Conservation (phyloP, 805 yeast genomes). For the Hyphopichia homilentoma region DNA sequence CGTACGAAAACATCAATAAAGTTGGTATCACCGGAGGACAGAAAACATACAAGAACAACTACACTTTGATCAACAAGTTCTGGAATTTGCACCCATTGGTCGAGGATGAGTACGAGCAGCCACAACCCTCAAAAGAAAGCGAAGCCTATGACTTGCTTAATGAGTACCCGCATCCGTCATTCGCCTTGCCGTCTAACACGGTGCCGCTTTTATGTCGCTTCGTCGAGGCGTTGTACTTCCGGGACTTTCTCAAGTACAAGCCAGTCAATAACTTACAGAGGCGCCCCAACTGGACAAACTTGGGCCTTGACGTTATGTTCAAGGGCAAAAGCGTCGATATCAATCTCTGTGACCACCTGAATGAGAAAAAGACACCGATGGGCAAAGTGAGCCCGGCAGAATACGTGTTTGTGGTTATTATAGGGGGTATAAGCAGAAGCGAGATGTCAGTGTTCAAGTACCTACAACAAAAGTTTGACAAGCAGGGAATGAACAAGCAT, state of each 20-base stretch:
- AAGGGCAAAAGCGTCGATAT: conserved; percentile 38
- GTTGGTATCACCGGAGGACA: conserved; percentile 33
- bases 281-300: conserved; percentile 44
- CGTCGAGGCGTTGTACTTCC: conserved; percentile 61
- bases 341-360: conserved; percentile 27
- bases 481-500: conserved; percentile 24
- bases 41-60: conserved; percentile 27
- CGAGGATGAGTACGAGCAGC: conserved; percentile 18
- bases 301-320: conserved; percentile 37
- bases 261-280: conserved; percentile 31
- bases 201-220: conserved; percentile 73
- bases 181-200: conserved; percentile 71
- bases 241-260: conserved; percentile 46
- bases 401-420: conserved; percentile 46
- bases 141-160: conserved; percentile 10
- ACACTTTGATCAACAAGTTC: conserved; percentile 36
- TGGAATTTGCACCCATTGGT: conserved; percentile 46
- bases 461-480: conserved; percentile 45
- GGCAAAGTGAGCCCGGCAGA: conserved; percentile 7
- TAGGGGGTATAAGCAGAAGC: conserved; percentile 86
- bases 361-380: conserved; percentile 13
- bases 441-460: conserved; percentile 72
- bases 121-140: conserved; percentile 10
- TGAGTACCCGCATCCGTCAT: conserved; percentile 48
- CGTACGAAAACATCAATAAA: conserved; percentile 11